phyloP scores from a whole-genome alignment of 1,139 yeast genomes.

The Pichia sp. region DNA sequence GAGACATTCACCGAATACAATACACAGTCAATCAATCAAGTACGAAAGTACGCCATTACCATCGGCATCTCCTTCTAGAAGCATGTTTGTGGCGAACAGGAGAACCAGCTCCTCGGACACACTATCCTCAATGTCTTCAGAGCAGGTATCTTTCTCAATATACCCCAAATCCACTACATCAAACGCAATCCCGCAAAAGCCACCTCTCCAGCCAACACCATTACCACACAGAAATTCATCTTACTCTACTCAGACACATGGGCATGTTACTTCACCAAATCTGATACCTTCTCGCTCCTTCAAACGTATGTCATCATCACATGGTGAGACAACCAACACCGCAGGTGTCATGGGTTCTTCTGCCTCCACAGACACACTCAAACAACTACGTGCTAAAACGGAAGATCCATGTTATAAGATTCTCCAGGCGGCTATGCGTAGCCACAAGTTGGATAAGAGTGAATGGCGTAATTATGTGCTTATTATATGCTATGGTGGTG shows the following conservation, averaged over 20 bases:
- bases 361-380: conserved; percentile 57
- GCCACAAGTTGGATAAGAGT: conserved; percentile 72
- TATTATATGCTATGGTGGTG: conserved; percentile 81
- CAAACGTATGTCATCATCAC: not conserved
- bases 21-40: not conserved
- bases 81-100: conserved; percentile 4
- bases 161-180: not conserved
- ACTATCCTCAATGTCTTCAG: not conserved
- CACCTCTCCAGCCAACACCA: not conserved
- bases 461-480: conserved; percentile 90
- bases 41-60: not conserved
- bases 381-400: conserved; percentile 80
- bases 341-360: not conserved
- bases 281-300: not conserved
- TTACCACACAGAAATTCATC: not conserved
- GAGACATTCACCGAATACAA: not conserved
- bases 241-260: not conserved
- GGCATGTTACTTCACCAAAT: not conserved
- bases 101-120: conserved; percentile 3
- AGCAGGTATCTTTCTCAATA: not conserved
- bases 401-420: conserved; percentile 92
- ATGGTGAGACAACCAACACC: not conserved
- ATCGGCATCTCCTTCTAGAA: conserved; percentile 4
- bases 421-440: conserved; percentile 81
- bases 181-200: not conserved